These are phyloP conservation scores for Pneumocystis oryctolagi DNA, from an alignment of 1,139 yeast species.

Conservation along the genomic window DNA sequence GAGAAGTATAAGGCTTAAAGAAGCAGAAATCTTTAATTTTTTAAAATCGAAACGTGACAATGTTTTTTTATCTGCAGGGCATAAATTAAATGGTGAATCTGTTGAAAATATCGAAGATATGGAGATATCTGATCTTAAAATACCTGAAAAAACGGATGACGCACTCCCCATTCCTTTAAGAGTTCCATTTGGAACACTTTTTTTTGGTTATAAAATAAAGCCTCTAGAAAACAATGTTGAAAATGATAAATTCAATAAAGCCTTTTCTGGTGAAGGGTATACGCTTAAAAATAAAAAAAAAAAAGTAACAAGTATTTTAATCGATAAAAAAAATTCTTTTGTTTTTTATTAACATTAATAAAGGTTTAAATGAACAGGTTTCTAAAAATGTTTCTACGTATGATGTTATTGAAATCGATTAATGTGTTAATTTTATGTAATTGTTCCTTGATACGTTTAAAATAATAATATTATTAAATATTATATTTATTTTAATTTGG, in stretches of 20 bases:
- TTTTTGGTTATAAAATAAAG: conserved; percentile 81
- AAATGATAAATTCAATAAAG: neutral
- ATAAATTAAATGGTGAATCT: conserved; percentile 54
- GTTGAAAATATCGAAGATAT: conserved; percentile 17
- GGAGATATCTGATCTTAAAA: conserved; percentile 12
- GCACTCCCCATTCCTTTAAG: conserved; percentile 36
- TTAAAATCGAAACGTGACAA: conserved; percentile 12
- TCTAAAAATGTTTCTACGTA: neutral
- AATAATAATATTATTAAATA: neutral
- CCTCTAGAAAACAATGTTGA: conserved; percentile 38
- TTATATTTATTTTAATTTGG: neutral
- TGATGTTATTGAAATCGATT: neutral
- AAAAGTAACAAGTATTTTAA: neutral
- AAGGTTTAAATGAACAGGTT: neutral
- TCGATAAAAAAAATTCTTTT: neutral
- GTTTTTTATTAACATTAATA: neutral
- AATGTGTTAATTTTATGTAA: neutral
- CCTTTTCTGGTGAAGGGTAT: neutral
- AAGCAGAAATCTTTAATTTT: conserved; percentile 15
- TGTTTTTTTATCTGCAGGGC: conserved; percentile 51
- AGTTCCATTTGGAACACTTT: conserved; percentile 72
- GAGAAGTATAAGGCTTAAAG: conserved; percentile 14
- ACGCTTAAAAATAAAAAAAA: neutral
- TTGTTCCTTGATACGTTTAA: neutral
- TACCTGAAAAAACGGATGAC: conserved; percentile 6